Evolutionary conservation across 2,329 filamentous ascomycete genomes (phyloP).

Genomic region (Chalara sp.): DNA sequence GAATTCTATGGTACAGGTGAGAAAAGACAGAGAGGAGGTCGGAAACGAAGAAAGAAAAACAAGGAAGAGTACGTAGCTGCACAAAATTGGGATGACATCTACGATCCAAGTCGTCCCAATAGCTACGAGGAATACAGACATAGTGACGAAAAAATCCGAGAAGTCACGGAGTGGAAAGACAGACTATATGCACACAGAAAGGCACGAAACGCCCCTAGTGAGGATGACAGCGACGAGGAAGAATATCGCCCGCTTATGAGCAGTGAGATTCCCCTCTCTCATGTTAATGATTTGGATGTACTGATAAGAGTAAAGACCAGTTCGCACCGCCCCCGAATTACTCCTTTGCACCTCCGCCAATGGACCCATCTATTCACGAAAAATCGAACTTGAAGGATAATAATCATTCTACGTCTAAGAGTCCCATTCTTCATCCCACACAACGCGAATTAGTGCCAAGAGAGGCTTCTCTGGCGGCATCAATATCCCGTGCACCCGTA

Average conservation of each 20-base stretch:
- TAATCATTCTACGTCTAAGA: slow-evolving; percentile 12
- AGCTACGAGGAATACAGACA: slow-evolving; percentile 78
- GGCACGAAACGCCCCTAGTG: slow-evolving; percentile 39
- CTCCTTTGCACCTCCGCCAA: slow-evolving; percentile 49
- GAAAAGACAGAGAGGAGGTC: slow-evolving; percentile 67
- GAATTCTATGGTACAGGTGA: slow-evolving; percentile 53
- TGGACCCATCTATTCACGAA: slow-evolving; percentile 27
- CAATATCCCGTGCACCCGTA: slow-evolving; percentile 72
- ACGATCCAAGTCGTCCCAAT: slow-evolving; percentile 76
- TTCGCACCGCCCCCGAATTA: slow-evolving; percentile 54
- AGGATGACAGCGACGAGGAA: slow-evolving; percentile 36
- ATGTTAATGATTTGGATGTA: too few relatives aligned
- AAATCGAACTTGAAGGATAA: slow-evolving; percentile 31
- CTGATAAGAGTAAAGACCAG: slow-evolving; percentile 36
- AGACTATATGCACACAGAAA: slow-evolving; percentile 67
- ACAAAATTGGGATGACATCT: slow-evolving; percentile 84
- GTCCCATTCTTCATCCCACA: slow-evolving; percentile 5
- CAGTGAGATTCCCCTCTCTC: slow-evolving; percentile 29
- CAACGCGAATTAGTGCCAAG: too few relatives aligned
- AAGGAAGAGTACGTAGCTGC: slow-evolving; percentile 54
- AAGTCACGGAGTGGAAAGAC: slow-evolving; percentile 80
- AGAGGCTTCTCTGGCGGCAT: slow-evolving; percentile 32
- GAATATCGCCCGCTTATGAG: slow-evolving; percentile 35
- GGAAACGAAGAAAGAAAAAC: slow-evolving; percentile 60
- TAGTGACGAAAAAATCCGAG: slow-evolving; percentile 75